Evolutionary conservation across 2,329 filamentous ascomycete species (phyloP), one percentile per base, ranked within the genome.

Genomic region (Colletotrichum cuscutae): DNA sequence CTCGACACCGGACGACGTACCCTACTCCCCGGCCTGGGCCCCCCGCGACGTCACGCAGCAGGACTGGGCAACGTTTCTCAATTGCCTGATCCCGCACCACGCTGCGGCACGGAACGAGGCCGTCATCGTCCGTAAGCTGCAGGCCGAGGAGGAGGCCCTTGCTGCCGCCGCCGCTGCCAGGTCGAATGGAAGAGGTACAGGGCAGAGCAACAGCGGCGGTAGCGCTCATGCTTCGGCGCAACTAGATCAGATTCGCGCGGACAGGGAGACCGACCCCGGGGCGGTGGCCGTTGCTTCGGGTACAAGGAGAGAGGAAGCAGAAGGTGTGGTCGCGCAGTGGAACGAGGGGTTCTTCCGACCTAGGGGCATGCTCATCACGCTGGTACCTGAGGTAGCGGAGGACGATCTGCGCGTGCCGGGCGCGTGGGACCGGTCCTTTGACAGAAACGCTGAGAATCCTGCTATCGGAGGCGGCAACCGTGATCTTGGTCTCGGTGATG

Each of bases 11-110:
- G 80, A 83, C 6, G 82, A 86, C 65, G 80, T 89, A 11, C 85
- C 87, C 0, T 88, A 84, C 65, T 82, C 80, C 1, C 64, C 75
- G 11, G 80, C 80, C 37, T 83, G 83, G 77, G 80, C 78, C 6
- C 75, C 75, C 5, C 84, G 84, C 52, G 87, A 89, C 65, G 82
- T 90, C 13, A 84, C 81, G 1, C 75, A 80, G 15, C 85, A 88
- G 76, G 89, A 91, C 77, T 91, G 89, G 89, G 83, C 85, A 46
- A 90, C 89, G 0, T 91, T 91, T 78, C 75, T 89, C 58, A 90
- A 90, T 76, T 87, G 86, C 72, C 78, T 91, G 19, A 78, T 91
- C 26, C 89, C 89, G 0, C 80, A 87, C 65, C 84, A 88, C 77
- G 80, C 82, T 5, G 79, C 81, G 1, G 77, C 78, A 19, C 79